Percentiles rank a stretch among this genome's conserved stretches.
These are phyloP conservation scores for Calonectria pseudoreteaudii DNA, from an alignment of 2,329 filamentous ascomycete genomes.

Conservation along the genomic window DNA sequence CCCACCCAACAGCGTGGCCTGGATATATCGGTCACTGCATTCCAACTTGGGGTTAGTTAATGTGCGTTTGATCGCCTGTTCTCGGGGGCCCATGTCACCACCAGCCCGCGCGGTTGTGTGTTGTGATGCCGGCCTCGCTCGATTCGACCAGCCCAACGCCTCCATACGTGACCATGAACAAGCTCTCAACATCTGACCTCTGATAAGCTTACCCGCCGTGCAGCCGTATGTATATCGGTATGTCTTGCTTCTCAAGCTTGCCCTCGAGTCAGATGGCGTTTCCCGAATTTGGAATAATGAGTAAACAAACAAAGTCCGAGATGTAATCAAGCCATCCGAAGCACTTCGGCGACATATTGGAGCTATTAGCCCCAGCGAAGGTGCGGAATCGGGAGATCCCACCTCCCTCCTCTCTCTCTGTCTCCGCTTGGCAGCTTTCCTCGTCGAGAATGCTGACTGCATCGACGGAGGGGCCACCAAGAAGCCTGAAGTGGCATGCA, in stretches of 20 bases:
- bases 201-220: conserved; percentile 17
- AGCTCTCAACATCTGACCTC: conserved; percentile 7
- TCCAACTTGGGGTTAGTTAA: background rate
- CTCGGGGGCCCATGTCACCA: background rate
- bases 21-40: background rate
- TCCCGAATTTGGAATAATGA: background rate
- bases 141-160: background rate
- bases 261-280: conserved; percentile 3
- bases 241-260: background rate
- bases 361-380: conserved; percentile 1
- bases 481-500: conserved; percentile 19
- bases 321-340: conserved; percentile 6
- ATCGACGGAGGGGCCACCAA: conserved; percentile 4
- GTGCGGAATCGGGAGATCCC: conserved; percentile 23
- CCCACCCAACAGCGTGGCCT: conserved; percentile 8
- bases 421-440: background rate
- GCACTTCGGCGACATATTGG: conserved; percentile 10
- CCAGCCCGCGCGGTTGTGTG: background rate
- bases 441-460: conserved; percentile 23
- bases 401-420: conserved; percentile 10
- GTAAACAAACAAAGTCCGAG: background rate
- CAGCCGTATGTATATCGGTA: background rate
- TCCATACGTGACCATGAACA: background rate
- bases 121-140: background rate
- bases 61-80: conserved; percentile 7